phyloP scores from a whole-genome alignment of 257 asterid genomes.

The Solanum chilense region DNA sequence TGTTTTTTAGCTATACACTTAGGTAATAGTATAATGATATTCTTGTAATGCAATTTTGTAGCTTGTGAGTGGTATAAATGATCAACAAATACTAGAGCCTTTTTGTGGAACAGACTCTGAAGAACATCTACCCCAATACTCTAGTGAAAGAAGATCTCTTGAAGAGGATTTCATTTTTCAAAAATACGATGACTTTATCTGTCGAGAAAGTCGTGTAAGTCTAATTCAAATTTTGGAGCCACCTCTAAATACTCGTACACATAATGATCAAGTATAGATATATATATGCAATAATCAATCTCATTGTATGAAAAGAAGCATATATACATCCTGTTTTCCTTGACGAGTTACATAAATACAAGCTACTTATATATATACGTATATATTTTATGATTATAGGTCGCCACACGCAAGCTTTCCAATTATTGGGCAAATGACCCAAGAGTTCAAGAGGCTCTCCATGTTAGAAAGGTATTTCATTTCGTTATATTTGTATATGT shows the following conservation, averaged over 20 bases:
- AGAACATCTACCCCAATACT: neutral
- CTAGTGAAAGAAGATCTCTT: neutral
- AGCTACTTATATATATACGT: no score
- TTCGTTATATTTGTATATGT: neutral
- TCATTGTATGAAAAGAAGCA: neutral
- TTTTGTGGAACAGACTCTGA: neutral
- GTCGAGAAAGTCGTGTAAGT: neutral
- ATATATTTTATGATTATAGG: neutral
- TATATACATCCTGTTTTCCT: neutral
- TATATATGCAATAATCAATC: neutral
- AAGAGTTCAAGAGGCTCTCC: constrained; percentile 14
- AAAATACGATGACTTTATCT: neutral
- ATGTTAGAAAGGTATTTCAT: constrained; percentile 12
- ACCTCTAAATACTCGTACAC: neutral
- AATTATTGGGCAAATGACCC: constrained; percentile 18
- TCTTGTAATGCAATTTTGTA: neutral
- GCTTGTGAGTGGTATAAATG: neutral
- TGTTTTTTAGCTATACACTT: neutral
- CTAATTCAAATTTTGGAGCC: neutral
- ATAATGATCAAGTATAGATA: neutral
- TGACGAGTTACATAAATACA: neutral
- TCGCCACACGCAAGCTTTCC: neutral
- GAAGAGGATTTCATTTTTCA: neutral
- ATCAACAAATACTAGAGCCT: neutral
- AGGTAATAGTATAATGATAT: neutral